phyloP scores from a whole-genome alignment of 2,329 filamentous ascomycete genomes.

The Iodosphaeria phyllophila region DNA sequence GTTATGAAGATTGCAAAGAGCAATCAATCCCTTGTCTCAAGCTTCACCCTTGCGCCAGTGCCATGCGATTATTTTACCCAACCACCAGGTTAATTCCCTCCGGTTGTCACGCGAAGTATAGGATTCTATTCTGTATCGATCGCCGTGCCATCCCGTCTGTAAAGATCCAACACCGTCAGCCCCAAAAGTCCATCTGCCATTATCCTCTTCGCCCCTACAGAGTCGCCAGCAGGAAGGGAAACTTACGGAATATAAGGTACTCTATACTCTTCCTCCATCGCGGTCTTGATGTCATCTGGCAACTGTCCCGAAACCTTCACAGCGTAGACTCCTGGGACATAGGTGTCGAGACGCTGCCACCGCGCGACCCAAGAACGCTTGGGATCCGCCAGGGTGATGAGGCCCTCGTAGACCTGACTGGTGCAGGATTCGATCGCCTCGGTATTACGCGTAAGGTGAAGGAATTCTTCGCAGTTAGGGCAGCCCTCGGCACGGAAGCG shows the following conservation, averaged over 20 bases:
- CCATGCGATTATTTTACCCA: too few relatives aligned
- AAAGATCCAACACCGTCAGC: too few relatives aligned
- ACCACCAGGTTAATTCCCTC: too few relatives aligned
- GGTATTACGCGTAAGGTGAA: conserved; percentile 59
- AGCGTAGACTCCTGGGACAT: conserved; percentile 79
- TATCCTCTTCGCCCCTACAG: conserved; percentile 1
- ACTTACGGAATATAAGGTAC: conserved; percentile 49
- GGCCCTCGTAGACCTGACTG: conserved; percentile 84
- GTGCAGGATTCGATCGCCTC: conserved; percentile 87
- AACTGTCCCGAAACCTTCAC: conserved; percentile 79
- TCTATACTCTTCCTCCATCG: conserved; percentile 43
- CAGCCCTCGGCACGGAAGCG: conserved; percentile 78
- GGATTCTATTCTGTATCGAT: conserved; percentile 2
- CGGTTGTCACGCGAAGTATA: too few relatives aligned
- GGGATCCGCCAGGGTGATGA: conserved; percentile 76
- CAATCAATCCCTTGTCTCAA: too few relatives aligned
- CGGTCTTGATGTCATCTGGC: conserved; percentile 42
- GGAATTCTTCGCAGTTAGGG: conserved; percentile 89
- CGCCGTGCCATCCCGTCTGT: conserved; percentile 1
- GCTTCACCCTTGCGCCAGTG: too few relatives aligned
- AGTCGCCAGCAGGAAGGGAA: conserved; percentile 21
- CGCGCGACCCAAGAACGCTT: conserved; percentile 81
- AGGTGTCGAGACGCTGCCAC: conserved; percentile 82
- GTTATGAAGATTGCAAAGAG: too few relatives aligned
- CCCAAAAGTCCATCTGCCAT: neutral